Evolutionary conservation across 495 filamentous ascomycete species (phyloP), one percentile per base, ranked within the genome.

Genomic region (Talaromyces nanjingensis): DNA sequence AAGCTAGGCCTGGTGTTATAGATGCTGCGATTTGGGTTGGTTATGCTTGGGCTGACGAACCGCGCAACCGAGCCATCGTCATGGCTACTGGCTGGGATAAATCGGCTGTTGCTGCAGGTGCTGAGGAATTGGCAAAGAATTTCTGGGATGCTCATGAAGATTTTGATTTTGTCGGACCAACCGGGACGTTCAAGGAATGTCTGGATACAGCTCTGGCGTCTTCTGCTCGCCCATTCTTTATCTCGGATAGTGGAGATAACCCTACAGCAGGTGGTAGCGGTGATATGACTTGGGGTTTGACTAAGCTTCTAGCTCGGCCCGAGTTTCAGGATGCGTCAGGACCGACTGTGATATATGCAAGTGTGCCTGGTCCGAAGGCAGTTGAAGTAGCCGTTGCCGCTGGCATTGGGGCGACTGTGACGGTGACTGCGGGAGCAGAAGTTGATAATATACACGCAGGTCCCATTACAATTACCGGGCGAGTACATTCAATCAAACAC

Each of bases 21-120:
- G 83, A 86, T 69, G 83, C 81, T 1, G 80, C 80, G 0, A 79
- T 86, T 14, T 86, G 83, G 83, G 81, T 86, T 11, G 83, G 83
- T 1, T 86, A 86, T 68, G 78, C 82, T 4, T 86, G 83, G 83
- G 83, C 83, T 5, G 83, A 86, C 64, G 83, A 84, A 65, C 80
- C 79, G 22, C 77, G 83, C 27, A 84, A 85, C 56, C 76, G 80
- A 12, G 83, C 81, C 0, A 79, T 69, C 4, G 75, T 84, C 6
- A 75, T 84, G 6, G 82, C 81, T 3, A 85, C 82, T 0, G 83
- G 83, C 3, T 83, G 79, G 80, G 69, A 81, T 25, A 63, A 74
- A 45, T 64, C 68, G 4, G 73, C 71, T 2, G 71, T 81, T 11
- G 54, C 66, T 3, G 47, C 29, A 4, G 74, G 76, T 8, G 81